Evolutionary conservation across 108 stramenopile genomes (phyloP).

Genomic region (Pseudonitzschia multiseries): DNA sequence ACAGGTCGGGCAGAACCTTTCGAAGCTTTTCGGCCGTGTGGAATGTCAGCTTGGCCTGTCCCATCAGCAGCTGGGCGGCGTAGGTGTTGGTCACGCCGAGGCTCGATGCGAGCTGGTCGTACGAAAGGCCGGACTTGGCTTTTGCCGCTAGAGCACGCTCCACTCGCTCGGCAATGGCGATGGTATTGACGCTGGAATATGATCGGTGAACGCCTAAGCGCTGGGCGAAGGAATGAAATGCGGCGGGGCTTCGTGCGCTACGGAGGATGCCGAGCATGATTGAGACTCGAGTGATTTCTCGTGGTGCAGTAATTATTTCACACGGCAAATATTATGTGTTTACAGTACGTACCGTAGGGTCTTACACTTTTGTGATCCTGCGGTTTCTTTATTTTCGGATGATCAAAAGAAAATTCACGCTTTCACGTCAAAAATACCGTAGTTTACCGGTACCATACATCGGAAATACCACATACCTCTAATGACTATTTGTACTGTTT

Average conservation of each 20-base stretch:
- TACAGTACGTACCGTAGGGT: no score
- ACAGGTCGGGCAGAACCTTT: constrained; percentile 48
- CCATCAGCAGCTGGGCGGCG: constrained; percentile 62
- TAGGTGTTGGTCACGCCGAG: constrained; percentile 77
- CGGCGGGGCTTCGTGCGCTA: not conserved
- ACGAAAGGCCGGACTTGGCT: constrained; percentile 40
- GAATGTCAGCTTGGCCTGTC: constrained; percentile 63
- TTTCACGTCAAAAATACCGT: no score
- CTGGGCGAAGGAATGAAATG: not conserved
- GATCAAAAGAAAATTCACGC: no score
- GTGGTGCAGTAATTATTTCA: not conserved
- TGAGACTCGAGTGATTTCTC: not conserved
- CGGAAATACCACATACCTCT: no score
- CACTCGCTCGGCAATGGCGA: constrained; percentile 44
- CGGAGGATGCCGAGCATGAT: not conserved
- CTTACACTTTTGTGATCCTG: not conserved
- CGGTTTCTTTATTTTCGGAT: no score
- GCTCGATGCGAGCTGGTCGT: constrained; percentile 55
- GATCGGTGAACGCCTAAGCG: not conserved
- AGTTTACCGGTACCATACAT: no score
- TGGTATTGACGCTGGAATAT: constrained; percentile 1
- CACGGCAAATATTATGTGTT: no score
- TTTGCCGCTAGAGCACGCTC: constrained; percentile 54
- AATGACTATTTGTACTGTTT: no score
- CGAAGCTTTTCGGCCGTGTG: constrained; percentile 49